Evolutionary conservation across 371 early-diverging fungal genomes (phyloP).

Genomic region (Chytridium lagenaria): DNA sequence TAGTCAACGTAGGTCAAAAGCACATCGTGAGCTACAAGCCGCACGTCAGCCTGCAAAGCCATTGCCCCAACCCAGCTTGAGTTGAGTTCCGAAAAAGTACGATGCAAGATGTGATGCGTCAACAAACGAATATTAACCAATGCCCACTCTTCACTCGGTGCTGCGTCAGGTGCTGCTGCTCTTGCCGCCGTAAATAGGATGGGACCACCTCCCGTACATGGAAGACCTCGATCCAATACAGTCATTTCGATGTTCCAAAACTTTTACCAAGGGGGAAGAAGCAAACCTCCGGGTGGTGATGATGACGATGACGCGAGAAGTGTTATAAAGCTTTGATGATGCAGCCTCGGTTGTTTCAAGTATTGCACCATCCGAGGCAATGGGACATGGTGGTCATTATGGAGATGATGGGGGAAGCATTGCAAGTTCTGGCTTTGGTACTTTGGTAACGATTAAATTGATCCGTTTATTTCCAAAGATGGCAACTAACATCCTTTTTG

Average conservation of each 20-base stretch:
- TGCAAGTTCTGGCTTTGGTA: conserved; percentile 30
- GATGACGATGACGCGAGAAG: neutral
- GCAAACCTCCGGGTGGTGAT: neutral
- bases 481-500: neutral
- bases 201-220: too few species aligned
- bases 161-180: too few species aligned
- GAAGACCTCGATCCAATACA: neutral
- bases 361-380: conserved; percentile 25
- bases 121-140: too few species aligned
- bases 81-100: too few species aligned
- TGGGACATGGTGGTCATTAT: too few species aligned
- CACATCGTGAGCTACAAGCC: conserved; percentile 12
- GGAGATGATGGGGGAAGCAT: conserved; percentile 33
- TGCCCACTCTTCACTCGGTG: too few species aligned
- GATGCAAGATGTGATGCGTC: too few species aligned
- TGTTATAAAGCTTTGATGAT: conserved; percentile 25
- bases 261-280: neutral
- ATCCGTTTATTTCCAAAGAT: neutral
- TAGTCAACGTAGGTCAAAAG: conserved; percentile 3
- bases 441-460: conserved; percentile 26
- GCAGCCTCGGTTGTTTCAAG: conserved; percentile 39
- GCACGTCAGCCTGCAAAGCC: neutral
- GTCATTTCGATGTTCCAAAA: neutral
- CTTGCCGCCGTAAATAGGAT: too few species aligned
- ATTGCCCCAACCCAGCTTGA: neutral